Percentiles rank a stretch among this genome's conserved stretches.
These are phyloP conservation scores for Musa itinerans DNA, from an alignment of 176 grass and related monocot species.

Conservation along the genomic window DNA sequence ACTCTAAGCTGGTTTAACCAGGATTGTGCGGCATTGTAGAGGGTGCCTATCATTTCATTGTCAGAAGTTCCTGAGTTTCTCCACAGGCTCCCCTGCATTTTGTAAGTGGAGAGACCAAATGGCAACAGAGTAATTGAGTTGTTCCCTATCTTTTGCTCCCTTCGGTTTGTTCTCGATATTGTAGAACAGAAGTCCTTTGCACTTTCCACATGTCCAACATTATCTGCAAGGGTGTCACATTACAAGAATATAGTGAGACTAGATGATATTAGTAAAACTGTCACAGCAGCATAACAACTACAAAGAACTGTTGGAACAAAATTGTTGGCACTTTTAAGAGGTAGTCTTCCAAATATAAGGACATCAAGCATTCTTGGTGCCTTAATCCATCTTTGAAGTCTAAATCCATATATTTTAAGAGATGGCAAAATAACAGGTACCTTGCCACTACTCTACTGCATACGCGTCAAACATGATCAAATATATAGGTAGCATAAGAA, in stretches of 20 bases:
- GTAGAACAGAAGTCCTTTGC: not conserved
- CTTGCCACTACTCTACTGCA: no score
- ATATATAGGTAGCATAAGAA: no score
- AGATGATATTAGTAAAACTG: not conserved
- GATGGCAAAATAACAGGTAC: no score
- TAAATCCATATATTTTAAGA: no score
- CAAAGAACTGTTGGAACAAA: no score
- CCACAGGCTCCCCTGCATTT: conserved; percentile 34
- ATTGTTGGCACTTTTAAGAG: no score
- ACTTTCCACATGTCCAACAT: not conserved
- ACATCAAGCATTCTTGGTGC: no score
- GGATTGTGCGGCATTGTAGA: conserved; percentile 35
- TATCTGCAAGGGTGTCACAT: conserved; percentile 4
- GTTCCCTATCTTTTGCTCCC: not conserved
- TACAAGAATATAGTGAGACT: not conserved
- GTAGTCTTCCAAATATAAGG: no score
- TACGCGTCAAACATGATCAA: no score
- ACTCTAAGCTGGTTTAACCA: conserved; percentile 43
- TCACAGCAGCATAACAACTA: no score
- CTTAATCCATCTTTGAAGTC: no score
- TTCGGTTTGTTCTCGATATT: not conserved
- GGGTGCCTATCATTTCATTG: conserved; percentile 26
- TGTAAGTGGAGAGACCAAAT: conserved; percentile 48
- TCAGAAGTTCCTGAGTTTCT: conserved; percentile 24
- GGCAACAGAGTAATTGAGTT: conserved; percentile 29